Evolutionary conservation across 2,329 filamentous ascomycete genomes (phyloP).

Genomic region (Trichoderma guizhouense): DNA sequence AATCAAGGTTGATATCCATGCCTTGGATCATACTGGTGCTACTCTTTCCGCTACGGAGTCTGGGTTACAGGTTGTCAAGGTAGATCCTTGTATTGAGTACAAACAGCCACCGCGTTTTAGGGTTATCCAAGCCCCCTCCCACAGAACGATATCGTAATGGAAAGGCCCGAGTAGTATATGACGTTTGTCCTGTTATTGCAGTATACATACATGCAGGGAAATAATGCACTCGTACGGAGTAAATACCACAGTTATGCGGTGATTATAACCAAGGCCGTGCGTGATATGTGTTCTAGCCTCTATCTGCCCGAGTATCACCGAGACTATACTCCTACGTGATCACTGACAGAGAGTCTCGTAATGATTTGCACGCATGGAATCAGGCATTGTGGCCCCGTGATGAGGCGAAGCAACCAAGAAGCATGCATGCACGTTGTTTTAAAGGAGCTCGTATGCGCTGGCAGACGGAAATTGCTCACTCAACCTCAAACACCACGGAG

Average conservation of each 20-base stretch:
- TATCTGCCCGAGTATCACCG: background rate
- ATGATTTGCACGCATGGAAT: background rate
- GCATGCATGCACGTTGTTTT: background rate
- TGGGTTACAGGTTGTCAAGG: background rate
- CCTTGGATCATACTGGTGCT: background rate
- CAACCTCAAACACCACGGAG: slow-evolving; percentile 10
- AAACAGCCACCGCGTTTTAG: background rate
- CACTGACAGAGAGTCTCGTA: background rate
- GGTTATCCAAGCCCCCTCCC: background rate
- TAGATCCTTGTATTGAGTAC: background rate
- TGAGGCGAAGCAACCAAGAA: slow-evolving; percentile 8
- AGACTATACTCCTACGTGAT: background rate
- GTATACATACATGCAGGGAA: background rate
- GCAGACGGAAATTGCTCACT: slow-evolving; percentile 11
- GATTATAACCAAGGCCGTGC: background rate
- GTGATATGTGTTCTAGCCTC: background rate
- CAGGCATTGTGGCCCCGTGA: background rate
- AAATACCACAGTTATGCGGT: background rate
- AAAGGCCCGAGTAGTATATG: background rate
- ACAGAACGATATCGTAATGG: background rate
- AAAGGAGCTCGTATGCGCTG: slow-evolving; percentile 8
- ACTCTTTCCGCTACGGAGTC: background rate
- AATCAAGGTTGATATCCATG: background rate
- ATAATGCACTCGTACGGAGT: background rate
- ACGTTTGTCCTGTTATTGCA: background rate